Evolutionary conservation across 192 early-diverging fungal genomes (phyloP).

Genomic region (Funneliformis mosseae): DNA sequence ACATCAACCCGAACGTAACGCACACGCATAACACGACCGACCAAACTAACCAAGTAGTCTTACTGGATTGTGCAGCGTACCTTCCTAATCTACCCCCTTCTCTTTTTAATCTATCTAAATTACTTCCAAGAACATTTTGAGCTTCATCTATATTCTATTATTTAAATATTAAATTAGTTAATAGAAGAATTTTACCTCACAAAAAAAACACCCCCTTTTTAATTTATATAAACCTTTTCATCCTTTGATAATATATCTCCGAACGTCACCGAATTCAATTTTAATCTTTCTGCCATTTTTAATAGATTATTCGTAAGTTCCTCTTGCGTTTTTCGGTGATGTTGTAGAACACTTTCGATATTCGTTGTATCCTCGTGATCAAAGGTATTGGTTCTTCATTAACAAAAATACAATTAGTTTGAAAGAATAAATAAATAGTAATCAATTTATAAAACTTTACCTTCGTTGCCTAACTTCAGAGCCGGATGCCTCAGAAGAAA

Average conservation of each 20-base stretch:
- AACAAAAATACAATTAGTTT: neutral
- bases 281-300: conserved; percentile 51
- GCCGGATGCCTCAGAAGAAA: conserved; percentile 3
- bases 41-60: conserved; percentile 53
- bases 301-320: conserved; percentile 52
- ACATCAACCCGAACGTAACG: conserved; percentile 47
- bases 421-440: neutral
- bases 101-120: conserved; percentile 41
- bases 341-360: conserved; percentile 47
- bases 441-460: neutral
- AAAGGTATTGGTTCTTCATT: neutral
- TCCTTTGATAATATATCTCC: conserved; percentile 48
- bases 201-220: neutral
- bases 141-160: conserved; percentile 43
- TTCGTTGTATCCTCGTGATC: conserved; percentile 40
- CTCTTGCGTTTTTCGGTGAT: conserved; percentile 55
- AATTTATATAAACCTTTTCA: conserved; percentile 36
- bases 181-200: neutral
- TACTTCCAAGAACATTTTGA: conserved; percentile 41
- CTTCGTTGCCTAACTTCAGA: conserved; percentile 22
- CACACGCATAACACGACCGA: conserved; percentile 48
- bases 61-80: conserved; percentile 46
- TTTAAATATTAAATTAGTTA: conserved; percentile 1
- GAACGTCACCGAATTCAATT: conserved; percentile 51
- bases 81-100: conserved; percentile 41